These are phyloP conservation scores for Cyclocybe aegerita DNA, from an alignment of 768 basidiomycete genomes.

Conservation along the genomic window DNA sequence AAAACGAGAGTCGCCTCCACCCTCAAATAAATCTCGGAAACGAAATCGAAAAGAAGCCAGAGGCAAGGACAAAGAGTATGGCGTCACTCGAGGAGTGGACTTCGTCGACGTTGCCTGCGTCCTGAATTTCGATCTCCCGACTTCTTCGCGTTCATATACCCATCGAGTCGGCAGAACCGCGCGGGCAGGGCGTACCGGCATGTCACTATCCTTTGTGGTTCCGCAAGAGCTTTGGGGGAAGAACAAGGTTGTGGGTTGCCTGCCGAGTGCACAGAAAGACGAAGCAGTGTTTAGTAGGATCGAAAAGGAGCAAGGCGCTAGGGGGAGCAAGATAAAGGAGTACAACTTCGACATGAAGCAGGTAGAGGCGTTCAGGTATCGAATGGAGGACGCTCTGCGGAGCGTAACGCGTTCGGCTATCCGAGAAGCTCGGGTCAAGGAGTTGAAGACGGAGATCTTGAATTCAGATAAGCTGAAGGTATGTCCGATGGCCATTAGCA, in stretches of 20 bases:
- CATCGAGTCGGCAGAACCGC: slow-evolving; percentile 97
- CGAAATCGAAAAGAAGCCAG: slow-evolving; percentile 54
- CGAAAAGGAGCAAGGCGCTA: slow-evolving; percentile 67
- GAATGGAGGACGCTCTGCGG: slow-evolving; percentile 95
- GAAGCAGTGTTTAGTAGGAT: slow-evolving; percentile 78
- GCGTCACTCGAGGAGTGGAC: slow-evolving; percentile 94
- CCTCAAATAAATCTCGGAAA: slow-evolving; percentile 34
- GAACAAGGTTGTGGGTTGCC: slow-evolving; percentile 68
- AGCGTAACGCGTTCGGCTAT: slow-evolving; percentile 85
- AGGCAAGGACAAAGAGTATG: slow-evolving; percentile 75
- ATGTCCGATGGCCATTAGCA: slow-evolving; percentile 12
- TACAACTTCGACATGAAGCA: slow-evolving; percentile 95
- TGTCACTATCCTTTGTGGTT: slow-evolving; percentile 89
- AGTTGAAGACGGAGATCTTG: slow-evolving; percentile 88
- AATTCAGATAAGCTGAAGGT: slow-evolving; percentile 98
- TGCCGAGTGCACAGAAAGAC: slow-evolving; percentile 72
- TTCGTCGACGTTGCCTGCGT: slow-evolving; percentile 97
- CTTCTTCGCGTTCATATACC: slow-evolving; percentile 83
- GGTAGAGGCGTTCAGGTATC: slow-evolving; percentile 95
- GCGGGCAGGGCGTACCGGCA: slow-evolving; percentile 90
- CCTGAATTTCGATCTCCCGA: slow-evolving; percentile 97
- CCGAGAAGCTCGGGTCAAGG: slow-evolving; percentile 90
- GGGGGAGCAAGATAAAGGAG: slow-evolving; percentile 70
- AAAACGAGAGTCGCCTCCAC: slow-evolving; percentile 49
- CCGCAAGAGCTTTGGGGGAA: slow-evolving; percentile 66